phyloP scores from a whole-genome alignment of 2,329 filamentous ascomycete genomes.

The Ascochyta viciae-villosae region DNA sequence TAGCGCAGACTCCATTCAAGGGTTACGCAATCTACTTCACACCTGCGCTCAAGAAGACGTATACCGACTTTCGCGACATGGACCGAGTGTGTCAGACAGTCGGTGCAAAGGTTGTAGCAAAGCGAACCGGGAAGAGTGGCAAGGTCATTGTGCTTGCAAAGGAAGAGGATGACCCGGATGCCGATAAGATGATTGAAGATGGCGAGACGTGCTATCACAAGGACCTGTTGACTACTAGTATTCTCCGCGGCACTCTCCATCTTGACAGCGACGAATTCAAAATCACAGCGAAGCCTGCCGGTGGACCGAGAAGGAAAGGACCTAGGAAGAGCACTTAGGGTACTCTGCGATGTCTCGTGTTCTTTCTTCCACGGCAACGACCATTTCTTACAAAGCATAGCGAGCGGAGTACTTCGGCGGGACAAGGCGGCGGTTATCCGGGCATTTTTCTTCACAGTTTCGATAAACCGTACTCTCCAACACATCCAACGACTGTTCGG shows the following conservation, averaged over 20 bases:
- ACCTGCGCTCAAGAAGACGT: constrained; percentile 43
- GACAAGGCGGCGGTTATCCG: not conserved
- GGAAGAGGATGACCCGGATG: constrained; percentile 47
- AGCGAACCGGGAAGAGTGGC: constrained; percentile 30
- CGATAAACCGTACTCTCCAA: not conserved
- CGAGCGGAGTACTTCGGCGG: constrained; percentile 5
- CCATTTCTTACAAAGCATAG: constrained; percentile 13
- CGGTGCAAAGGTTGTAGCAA: constrained; percentile 48
- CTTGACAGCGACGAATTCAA: constrained; percentile 50
- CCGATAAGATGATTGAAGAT: constrained; percentile 38
- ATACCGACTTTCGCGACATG: constrained; percentile 48
- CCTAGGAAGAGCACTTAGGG: constrained; percentile 22
- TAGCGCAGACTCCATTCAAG: constrained; percentile 53
- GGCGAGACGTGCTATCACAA: constrained; percentile 51
- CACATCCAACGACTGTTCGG: not conserved
- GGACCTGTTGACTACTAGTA: constrained; percentile 53
- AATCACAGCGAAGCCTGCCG: constrained; percentile 18
- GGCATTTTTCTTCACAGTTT: not conserved
- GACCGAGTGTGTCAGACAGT: constrained; percentile 47
- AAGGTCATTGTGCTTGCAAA: constrained; percentile 50
- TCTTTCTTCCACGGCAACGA: not conserved
- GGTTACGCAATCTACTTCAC: constrained; percentile 60
- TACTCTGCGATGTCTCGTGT: not conserved
- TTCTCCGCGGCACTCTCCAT: constrained; percentile 53
- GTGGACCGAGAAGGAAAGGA: constrained; percentile 24